Percentiles rank a stretch among this genome's conserved stretches.
Evolutionary conservation across 1,284 basidiomycete genomes (phyloP).

Genomic region (Lentinula novae-zelandiae): DNA sequence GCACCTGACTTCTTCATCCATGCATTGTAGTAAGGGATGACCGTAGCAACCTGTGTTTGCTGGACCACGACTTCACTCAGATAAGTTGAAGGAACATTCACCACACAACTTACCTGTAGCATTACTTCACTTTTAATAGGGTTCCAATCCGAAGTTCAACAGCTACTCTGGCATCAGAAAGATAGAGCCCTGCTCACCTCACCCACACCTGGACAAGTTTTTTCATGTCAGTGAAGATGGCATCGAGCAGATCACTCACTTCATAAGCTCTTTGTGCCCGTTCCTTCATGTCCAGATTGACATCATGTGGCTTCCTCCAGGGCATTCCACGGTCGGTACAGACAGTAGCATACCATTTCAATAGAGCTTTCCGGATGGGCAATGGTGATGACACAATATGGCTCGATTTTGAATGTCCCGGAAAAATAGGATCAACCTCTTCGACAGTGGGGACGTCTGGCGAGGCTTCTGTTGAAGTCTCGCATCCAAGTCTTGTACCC

Average conservation of each 20-base stretch:
- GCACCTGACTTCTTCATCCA: slow-evolving; percentile 77
- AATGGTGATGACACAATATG: slow-evolving; percentile 8
- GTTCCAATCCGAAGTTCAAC: background rate
- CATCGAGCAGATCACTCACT: slow-evolving; percentile 33
- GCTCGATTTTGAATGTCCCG: slow-evolving; percentile 8
- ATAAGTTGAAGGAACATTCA: background rate
- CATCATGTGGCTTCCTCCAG: slow-evolving; percentile 74
- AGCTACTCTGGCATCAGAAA: background rate
- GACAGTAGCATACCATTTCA: slow-evolving; percentile 68
- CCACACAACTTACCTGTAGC: background rate
- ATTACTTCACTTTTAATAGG: background rate
- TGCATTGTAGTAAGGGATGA: slow-evolving; percentile 84
- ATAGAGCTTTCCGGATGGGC: slow-evolving; percentile 31
- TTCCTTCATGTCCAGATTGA: slow-evolving; percentile 43
- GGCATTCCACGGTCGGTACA: slow-evolving; percentile 75
- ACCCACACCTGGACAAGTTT: slow-evolving; percentile 66
- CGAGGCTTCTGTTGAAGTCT: background rate
- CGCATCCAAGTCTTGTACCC: background rate
- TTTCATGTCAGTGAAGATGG: background rate
- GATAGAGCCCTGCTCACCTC: background rate
- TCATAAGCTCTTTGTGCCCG: slow-evolving; percentile 77
- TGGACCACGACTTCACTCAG: slow-evolving; percentile 88
- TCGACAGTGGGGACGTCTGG: background rate
- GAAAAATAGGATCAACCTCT: background rate
- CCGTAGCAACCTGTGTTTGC: slow-evolving; percentile 90